phyloP scores from a whole-genome alignment of 2,329 filamentous ascomycete genomes.

The Trematosphaeria pertusa region DNA sequence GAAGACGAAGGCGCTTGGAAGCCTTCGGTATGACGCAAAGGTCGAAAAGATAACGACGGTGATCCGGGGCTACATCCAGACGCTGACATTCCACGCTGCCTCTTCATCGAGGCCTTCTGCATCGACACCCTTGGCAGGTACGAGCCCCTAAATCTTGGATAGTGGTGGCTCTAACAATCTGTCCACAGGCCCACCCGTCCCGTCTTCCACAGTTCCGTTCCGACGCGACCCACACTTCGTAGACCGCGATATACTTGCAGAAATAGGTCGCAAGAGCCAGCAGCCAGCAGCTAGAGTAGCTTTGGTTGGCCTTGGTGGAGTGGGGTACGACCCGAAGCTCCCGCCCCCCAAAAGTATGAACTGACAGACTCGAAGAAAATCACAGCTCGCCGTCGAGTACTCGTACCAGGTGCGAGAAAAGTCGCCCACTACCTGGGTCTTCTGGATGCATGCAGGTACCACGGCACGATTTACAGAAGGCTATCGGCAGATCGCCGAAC shows the following conservation, averaged over 20 bases:
- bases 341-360: not conserved
- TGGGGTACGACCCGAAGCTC: conserved; percentile 22
- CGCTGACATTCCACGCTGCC: conserved; percentile 12
- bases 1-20: conserved; percentile 16
- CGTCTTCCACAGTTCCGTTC: conserved; percentile 23
- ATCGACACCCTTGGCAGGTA: not conserved
- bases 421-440: conserved; percentile 18
- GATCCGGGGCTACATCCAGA: conserved; percentile 13
- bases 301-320: conserved; percentile 32
- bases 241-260: conserved; percentile 17
- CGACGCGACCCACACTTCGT: conserved; percentile 31
- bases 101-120: not conserved
- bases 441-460: conserved; percentile 24
- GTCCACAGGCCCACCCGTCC: conserved; percentile 6
- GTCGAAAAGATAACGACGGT: conserved; percentile 14
- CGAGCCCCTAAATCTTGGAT: not conserved
- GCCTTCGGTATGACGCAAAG: conserved; percentile 16
- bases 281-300: conserved; percentile 19
- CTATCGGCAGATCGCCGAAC: conserved; percentile 22
- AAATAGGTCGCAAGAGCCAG: conserved; percentile 8
- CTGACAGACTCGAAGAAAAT: conserved; percentile 19
- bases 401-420: conserved; percentile 10
- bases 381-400: conserved; percentile 27
- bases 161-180: too few species aligned
- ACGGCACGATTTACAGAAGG: conserved; percentile 15